Evolutionary conservation across 1,284 basidiomycete genomes (phyloP), one percentile per base, ranked within the genome.

Genomic region (Cryptococcus sp.): DNA sequence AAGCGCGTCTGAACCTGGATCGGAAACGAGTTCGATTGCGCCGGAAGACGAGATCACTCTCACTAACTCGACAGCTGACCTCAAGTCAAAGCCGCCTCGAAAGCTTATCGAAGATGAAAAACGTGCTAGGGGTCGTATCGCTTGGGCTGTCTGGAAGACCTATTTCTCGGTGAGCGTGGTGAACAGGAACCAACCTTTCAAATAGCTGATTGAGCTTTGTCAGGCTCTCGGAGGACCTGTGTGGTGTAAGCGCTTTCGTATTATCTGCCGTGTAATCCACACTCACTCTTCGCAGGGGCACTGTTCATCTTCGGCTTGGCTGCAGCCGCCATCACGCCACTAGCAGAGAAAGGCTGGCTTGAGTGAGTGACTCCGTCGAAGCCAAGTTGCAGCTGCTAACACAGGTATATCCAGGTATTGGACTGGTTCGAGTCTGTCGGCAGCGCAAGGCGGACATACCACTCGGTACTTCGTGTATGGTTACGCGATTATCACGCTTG

Each of bases 91-190:
- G 74, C 74, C 84, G 0, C 88, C 90, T 0, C 82, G 91, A 50
- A 95, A 93, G 77, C 82, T 96, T 20, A 82, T 96, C 38, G 92
- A 95, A 73, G 93, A 96, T 69, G 93, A 96, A 77, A 87, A 87
- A 63, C 84, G 91, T 7, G 93, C 91, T 0, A 87, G 64, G n/a
- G 93, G 93, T 0, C 84, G 87, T 42, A 91, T 96, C 56, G 80
- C 85, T 49, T 82, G 81, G 61, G 84, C 87, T 45, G 88, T 96
- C 19, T 97, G 93, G 93, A 75, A 80, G 62, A 84, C 86, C 0
- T 96, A 95, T 73, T 80, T 95, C 70, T 78, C 78, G 53, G 88
- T 89, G 0, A 87, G 58, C 58, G 3, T 25, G 27, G 27, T 39
- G 19, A 23, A 35, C 19, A 13, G 5, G 47, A 20, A 31, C 27